Evolutionary conservation across 768 basidiomycete species (phyloP), one percentile per base, ranked within the genome.

Genomic region (Suillus decipiens): DNA sequence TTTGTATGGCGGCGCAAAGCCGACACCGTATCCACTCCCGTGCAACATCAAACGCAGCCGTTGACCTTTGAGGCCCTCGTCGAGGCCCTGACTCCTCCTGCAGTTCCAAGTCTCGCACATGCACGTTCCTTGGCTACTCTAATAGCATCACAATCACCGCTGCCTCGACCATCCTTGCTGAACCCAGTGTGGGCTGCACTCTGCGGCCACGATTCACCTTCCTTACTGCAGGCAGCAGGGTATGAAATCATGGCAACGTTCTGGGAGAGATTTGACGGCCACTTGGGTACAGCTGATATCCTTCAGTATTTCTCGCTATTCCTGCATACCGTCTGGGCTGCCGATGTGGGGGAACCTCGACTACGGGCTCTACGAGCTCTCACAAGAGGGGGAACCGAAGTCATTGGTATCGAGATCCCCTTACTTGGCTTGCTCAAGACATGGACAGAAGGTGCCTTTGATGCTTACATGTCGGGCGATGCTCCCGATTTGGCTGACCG

Each of bases 211-310:
- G 80, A 84, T 19, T 80, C 82, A 0, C 89, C 89, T 1, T 64
- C 79, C 0, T 75, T 85, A 0, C 65, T 92, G 5, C 89, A 90
- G 69, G 83, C 83, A 9, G 82, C 86, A 0, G 92, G 91, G 1
- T 90, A 81, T 67, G 91, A 93, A 62, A 85, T 92, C 64, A 78
- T 92, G 59, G 79, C 87, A 15, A 82, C 88, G 3, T 93, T 88
- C 71, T 86, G 85, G 77, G 85, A 89, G 69, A 86, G 87, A 69
- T 77, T 74, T 24, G 85, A 86, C 59, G 69, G 78, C 24, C 68
- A 70, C 24, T 75, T 86, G 24, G 75, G 77, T 1, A 87, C 85
- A 2, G 78, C 85, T 1, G 90, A 92, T 63, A 79, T 86, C 33
- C 73, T 89, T 11, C 78, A 86, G 0, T 88, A 86, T 63, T 85